These are phyloP conservation scores for Cyclotella cryptica DNA, from an alignment of 108 stramenopile genomes.

Conservation along the genomic window DNA sequence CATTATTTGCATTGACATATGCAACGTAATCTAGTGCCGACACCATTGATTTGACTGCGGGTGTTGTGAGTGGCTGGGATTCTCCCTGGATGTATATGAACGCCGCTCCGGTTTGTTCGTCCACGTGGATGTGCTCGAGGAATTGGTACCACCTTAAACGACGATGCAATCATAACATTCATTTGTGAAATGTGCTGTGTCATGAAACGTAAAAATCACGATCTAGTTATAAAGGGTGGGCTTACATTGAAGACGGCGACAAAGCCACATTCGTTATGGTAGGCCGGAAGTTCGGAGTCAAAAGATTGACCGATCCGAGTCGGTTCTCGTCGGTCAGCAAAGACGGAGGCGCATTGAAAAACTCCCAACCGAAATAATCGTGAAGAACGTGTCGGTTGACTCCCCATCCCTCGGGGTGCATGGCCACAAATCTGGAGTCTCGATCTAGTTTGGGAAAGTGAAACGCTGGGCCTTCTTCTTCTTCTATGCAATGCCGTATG, in stretches of 20 bases:
- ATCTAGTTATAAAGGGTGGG: neutral
- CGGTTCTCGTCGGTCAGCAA: neutral
- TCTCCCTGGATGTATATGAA: neutral
- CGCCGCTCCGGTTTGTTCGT: neutral
- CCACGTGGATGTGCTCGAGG: neutral
- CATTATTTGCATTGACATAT: constrained; percentile 4
- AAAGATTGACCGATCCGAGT: neutral
- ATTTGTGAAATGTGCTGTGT: too few species aligned
- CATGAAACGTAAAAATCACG: neutral
- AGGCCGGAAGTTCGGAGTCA: neutral
- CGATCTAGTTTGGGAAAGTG: neutral
- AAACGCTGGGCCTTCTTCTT: neutral
- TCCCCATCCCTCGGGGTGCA: constrained; percentile 10
- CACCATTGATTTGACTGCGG: neutral
- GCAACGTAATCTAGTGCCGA: constrained; percentile 6
- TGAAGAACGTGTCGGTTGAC: neutral
- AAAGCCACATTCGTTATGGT: neutral
- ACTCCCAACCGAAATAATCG: neutral
- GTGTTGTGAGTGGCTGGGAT: neutral
- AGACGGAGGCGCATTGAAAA: neutral
- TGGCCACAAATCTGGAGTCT: neutral
- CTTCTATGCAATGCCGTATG: neutral
- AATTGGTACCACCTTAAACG: neutral
- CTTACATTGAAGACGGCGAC: neutral
- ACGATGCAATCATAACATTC: neutral